These are phyloP conservation scores for Psidium guajava DNA, from an alignment of 345 rosid genomes.

Conservation along the genomic window DNA sequence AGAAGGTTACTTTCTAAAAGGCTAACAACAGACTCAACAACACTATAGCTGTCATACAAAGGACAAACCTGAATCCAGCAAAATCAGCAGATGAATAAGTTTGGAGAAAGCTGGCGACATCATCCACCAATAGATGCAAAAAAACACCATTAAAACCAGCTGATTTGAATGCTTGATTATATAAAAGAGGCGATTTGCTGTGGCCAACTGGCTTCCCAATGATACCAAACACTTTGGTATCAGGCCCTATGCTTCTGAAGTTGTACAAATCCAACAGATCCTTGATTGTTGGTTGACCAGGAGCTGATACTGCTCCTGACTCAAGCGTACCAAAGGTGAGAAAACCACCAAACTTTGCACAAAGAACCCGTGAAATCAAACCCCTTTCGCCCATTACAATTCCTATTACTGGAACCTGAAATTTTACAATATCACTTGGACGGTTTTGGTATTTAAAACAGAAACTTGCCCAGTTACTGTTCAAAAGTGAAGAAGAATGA, in stretches of 20 bases:
- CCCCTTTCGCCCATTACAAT: conserved; percentile 95
- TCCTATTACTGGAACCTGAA: conserved; percentile 82
- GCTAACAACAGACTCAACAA: background rate
- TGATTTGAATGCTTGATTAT: conserved; percentile 85
- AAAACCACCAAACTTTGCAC: conserved; percentile 84
- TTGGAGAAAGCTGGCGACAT: conserved; percentile 54
- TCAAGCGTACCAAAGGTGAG: conserved; percentile 89
- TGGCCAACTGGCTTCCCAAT: conserved; percentile 92
- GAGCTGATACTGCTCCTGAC: conserved; percentile 71
- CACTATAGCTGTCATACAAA: background rate
- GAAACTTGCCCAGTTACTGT: background rate
- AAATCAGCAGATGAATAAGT: conserved; percentile 78
- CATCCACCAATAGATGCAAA: conserved; percentile 75
- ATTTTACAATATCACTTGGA: background rate
- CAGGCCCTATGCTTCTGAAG: conserved; percentile 74
- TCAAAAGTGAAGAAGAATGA: background rate
- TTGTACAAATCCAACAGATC: conserved; percentile 72
- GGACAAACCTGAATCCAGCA: conserved; percentile 75
- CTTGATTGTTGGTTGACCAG: conserved; percentile 84
- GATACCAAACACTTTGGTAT: conserved; percentile 77
- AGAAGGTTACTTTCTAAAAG: background rate
- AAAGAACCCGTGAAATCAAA: conserved; percentile 76
- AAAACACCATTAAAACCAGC: conserved; percentile 67
- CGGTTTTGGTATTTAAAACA: background rate
- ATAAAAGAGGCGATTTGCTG: conserved; percentile 86